Conservation (phyloP, 2,329 filamentous ascomycete genomes). For the Xylaria digitata region DNA sequence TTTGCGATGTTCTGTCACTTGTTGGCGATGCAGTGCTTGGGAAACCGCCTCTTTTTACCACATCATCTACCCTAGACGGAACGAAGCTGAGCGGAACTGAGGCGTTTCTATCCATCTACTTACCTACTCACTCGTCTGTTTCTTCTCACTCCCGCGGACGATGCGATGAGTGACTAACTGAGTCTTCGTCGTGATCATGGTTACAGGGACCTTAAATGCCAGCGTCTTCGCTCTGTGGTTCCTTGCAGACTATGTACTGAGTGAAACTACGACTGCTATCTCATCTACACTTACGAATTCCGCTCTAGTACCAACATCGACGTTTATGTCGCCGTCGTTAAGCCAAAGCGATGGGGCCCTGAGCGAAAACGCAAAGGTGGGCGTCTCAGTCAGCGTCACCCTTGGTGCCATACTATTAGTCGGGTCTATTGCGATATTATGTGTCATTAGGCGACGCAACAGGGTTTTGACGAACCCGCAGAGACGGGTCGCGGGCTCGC, state of each 20-base stretch:
- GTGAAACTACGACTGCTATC: constrained; percentile 10
- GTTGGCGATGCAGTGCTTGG: constrained; percentile 21
- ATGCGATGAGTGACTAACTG: constrained; percentile 32
- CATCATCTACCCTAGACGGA: constrained; percentile 14
- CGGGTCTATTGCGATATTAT: constrained; percentile 28
- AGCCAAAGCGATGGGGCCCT: background rate
- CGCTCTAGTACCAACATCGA: constrained; percentile 18
- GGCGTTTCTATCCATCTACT: background rate
- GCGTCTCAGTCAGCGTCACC: constrained; percentile 35
- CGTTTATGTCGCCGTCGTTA: constrained; percentile 24
- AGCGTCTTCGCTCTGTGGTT: constrained; percentile 31
- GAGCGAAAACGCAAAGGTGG: constrained; percentile 26
- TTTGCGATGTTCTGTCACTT: constrained; percentile 8
- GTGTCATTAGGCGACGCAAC: constrained; percentile 26
- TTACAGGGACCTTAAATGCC: constrained; percentile 15
- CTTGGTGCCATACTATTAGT: constrained; percentile 29
- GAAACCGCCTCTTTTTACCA: constrained; percentile 6
- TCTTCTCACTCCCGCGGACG: background rate
- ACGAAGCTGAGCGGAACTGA: constrained; percentile 1
- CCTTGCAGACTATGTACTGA: constrained; percentile 19
- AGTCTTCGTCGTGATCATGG: constrained; percentile 34
- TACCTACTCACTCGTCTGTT: background rate
- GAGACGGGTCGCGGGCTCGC: constrained; percentile 5
- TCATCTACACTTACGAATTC: background rate
- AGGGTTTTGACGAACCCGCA: constrained; percentile 24